Base-by-base conservation (phyloP, 331 rosid species). In the Rhamnella rubrinervis region DNA sequence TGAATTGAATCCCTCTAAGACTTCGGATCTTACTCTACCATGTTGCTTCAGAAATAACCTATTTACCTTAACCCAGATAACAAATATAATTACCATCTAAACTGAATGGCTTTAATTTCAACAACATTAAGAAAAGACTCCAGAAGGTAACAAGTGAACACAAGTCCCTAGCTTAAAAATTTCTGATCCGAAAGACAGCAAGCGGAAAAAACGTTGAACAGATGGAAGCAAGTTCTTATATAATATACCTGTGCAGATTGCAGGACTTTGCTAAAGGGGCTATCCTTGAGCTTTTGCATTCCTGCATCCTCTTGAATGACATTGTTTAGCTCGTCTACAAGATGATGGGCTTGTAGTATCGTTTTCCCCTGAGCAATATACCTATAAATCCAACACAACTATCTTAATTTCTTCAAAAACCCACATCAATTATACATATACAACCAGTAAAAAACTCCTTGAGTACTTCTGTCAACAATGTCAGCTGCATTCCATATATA, bases 321-420 rank as follows among this genome's bases (percentile, higher is more conserved):
- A 6, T 39, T 73, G 19, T 73, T 77, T 9, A 78, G 71, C 75
- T 78, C 83, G 56, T 63, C 61, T 26, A 63, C 68, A 46, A 78
- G 66, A 19, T 81, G 83, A 78, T 79, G 73, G n/a, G 78, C 77
- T 46, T 81, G 91, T 15, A 83, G 84, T 59, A 84, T 83, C 61
- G 86, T 82, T 59, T 83, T 86, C 44, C 83, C 91, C 31, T 70
- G 76, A 77, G 80, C 84, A 12, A 86, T 83, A 65, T 78, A 86
- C 79, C 91, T 86, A 67, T 23, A 25, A 63, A 65, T 44, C 63
- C 1, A 76, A 37, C 73, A 66, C 56, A 51, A 35, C 40, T 16
- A 20, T 53, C 6, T 19, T 63, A 47, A 50, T 0, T 39, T 67
- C 25, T n/a, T 39, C 1, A 59, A 39, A 35, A 53, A 44, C 39